Percentiles rank a stretch among this genome's conserved stretches.
These are phyloP conservation scores for Debaryomyces hansenii DNA, from an alignment of 805 yeast genomes.

Conservation along the genomic window DNA sequence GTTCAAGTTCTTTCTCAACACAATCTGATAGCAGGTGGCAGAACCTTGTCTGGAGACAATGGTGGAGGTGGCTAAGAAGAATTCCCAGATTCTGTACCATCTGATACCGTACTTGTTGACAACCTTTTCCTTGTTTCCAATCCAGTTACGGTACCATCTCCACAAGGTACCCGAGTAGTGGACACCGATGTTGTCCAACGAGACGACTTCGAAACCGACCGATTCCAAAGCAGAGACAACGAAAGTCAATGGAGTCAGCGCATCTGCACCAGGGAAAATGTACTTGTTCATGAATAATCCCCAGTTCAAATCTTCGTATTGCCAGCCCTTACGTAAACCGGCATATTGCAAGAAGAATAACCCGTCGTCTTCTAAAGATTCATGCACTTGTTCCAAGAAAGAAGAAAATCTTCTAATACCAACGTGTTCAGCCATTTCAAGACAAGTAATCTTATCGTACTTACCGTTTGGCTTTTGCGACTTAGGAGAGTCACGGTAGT, in stretches of 20 bases:
- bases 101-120: constrained; percentile 78
- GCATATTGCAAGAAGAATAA: constrained; percentile 84
- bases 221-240: constrained; percentile 76
- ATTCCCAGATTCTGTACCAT: constrained; percentile 95
- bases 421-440: constrained; percentile 96
- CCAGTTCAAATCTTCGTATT: constrained; percentile 91
- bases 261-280: constrained; percentile 97
- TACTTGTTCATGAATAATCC: constrained; percentile 95
- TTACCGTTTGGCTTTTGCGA: constrained; percentile 41
- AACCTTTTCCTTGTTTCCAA: constrained; percentile 74
- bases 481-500: constrained; percentile 90
- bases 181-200: constrained; percentile 87
- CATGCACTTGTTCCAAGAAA: constrained; percentile 77
- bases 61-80: constrained; percentile 77
- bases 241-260: constrained; percentile 88
- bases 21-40: constrained; percentile 89
- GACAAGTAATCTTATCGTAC: constrained; percentile 84
- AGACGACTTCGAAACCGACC: constrained; percentile 81
- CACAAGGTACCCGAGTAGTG: constrained; percentile 89
- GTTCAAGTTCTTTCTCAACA: constrained; percentile 86
- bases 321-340: constrained; percentile 90
- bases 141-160: constrained; percentile 96
- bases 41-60: constrained; percentile 91
- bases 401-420: constrained; percentile 81
- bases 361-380: constrained; percentile 91